phyloP scores from a whole-genome alignment of 768 basidiomycete species.

The Pulveroboletus ravenelii region DNA sequence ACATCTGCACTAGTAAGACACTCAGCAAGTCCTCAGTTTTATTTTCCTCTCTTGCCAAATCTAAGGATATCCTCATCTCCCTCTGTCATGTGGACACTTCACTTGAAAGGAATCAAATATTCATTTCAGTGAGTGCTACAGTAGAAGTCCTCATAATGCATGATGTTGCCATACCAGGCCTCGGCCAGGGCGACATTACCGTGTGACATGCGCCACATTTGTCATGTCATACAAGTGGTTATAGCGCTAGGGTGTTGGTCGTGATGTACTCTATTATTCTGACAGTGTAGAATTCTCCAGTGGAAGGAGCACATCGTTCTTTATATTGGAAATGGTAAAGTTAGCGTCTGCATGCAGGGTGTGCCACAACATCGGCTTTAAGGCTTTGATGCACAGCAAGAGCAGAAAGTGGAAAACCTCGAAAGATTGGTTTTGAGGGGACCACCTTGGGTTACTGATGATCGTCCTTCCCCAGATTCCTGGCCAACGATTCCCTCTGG shows the following conservation, averaged over 20 bases:
- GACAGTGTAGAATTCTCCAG: constrained; percentile 29
- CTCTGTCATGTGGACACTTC: constrained; percentile 33
- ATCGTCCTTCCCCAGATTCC: constrained; percentile 8
- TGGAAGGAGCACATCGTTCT: constrained; percentile 51
- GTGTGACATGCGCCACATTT: no score
- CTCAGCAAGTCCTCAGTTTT: constrained; percentile 23
- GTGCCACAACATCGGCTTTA: constrained; percentile 64
- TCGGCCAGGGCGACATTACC: no score
- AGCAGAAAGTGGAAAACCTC: constrained; percentile 37
- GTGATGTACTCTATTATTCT: constrained; percentile 1
- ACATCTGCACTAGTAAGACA: constrained; percentile 47
- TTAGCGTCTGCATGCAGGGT: constrained; percentile 47
- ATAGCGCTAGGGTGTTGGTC: no score
- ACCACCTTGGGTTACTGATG: constrained; percentile 64
- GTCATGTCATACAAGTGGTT: no score
- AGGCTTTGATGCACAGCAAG: constrained; percentile 37
- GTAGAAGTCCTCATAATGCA: no score
- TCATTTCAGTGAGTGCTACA: constrained; percentile 55
- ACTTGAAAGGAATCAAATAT: constrained; percentile 37
- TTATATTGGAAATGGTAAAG: constrained; percentile 58
- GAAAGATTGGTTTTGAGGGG: constrained; percentile 54
- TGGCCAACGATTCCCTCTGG: not conserved
- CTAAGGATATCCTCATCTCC: constrained; percentile 17
- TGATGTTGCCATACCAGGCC: no score
- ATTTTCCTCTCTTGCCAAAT: not conserved